Percentiles rank a stretch among this genome's conserved stretches.
Evolutionary conservation across 768 basidiomycete species (phyloP).

Genomic region (Boletus vermiculosoides): DNA sequence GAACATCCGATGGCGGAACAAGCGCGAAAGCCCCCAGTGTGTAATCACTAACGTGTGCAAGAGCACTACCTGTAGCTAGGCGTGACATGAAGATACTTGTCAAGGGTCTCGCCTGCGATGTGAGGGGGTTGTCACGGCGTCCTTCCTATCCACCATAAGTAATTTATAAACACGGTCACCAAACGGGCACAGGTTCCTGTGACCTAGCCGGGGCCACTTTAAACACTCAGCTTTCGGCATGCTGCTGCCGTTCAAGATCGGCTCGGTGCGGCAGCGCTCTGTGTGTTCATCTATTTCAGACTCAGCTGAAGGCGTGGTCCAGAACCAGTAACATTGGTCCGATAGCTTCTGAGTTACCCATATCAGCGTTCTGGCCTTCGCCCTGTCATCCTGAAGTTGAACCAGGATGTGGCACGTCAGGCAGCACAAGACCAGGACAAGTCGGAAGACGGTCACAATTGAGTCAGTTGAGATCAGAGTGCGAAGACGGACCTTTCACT

Average conservation of each 20-base stretch:
- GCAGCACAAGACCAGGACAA: background rate
- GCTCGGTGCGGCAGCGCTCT: background rate
- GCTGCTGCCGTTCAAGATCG: background rate
- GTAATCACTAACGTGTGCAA: constrained; percentile 57
- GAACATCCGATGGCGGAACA: constrained; percentile 57
- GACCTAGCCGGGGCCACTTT: background rate
- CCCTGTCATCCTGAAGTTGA: background rate
- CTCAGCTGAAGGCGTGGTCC: too few species aligned
- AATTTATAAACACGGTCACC: too few species aligned
- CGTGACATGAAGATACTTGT: constrained; percentile 45
- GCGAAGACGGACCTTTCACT: background rate
- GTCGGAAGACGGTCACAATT: background rate
- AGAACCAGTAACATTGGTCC: too few species aligned
- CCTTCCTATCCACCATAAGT: background rate
- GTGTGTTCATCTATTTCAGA: too few species aligned
- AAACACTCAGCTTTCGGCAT: background rate
- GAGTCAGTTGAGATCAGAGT: background rate
- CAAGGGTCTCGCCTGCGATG: background rate
- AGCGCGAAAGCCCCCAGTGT: constrained; percentile 62
- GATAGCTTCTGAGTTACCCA: too few species aligned
- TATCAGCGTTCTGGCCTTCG: background rate
- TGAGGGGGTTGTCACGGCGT: background rate
- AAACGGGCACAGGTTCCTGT: too few species aligned
- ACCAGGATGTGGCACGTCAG: background rate
- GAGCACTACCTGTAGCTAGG: constrained; percentile 44